Percentiles rank a stretch among this genome's conserved stretches.
phyloP scores from a whole-genome alignment of 176 grass and related monocot species.

The Panicum miliaceum region DNA sequence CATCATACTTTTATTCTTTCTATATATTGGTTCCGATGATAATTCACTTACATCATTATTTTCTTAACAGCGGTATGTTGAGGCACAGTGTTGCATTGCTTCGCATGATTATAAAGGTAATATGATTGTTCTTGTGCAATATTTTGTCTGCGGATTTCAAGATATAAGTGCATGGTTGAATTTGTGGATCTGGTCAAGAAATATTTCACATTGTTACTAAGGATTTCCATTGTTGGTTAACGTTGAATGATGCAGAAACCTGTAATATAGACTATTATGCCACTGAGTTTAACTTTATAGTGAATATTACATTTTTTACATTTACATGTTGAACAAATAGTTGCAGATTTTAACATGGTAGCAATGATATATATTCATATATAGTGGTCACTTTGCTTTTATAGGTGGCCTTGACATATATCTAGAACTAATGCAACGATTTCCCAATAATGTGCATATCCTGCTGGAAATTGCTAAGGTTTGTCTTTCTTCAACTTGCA shows the following conservation, averaged over 20 bases:
- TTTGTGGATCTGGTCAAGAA: conserved; percentile 17
- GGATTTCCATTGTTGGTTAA: not conserved
- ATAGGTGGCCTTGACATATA: conserved; percentile 92
- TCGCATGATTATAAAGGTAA: conserved; percentile 97
- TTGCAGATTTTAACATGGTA: not conserved
- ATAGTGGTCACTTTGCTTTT: conserved; percentile 26
- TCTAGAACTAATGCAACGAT: conserved; percentile 83
- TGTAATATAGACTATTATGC: not conserved
- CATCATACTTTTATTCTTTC: conserved; percentile 37
- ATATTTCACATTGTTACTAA: conserved; percentile 1
- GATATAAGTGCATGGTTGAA: conserved; percentile 18
- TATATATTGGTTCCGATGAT: conserved; percentile 16
- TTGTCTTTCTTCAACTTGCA: conserved; percentile 36
- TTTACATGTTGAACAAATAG: conserved; percentile 5
- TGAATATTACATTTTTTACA: not conserved
- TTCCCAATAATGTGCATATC: conserved; percentile 93
- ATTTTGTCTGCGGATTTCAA: conserved; percentile 26
- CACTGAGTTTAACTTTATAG: not conserved
- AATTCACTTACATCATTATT: conserved; percentile 30
- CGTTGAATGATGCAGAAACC: conserved; percentile 3
- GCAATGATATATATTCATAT: not conserved
- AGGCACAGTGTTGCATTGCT: conserved; percentile 96
- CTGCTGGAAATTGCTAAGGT: conserved; percentile 96
- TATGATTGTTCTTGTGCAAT: not conserved
- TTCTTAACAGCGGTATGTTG: conserved; percentile 83